These are phyloP conservation scores for Tylopilus orsonianus DNA, from an alignment of 1,284 basidiomycete genomes.

Conservation along the genomic window DNA sequence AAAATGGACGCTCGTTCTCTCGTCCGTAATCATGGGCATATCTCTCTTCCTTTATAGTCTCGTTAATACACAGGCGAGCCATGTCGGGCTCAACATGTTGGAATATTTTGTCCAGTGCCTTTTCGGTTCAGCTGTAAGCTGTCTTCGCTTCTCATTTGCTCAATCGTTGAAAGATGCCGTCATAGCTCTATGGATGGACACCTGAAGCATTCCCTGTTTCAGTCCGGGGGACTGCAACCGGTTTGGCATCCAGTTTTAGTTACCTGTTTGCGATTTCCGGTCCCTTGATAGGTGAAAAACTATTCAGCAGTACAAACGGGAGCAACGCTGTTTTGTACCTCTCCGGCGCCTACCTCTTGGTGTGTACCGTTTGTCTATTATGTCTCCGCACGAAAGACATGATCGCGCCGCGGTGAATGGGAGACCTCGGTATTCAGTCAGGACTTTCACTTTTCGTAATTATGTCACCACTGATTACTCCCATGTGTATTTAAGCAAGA, in stretches of 20 bases:
- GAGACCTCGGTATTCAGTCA: too few relatives aligned
- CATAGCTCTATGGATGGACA: slow-evolving; percentile 20
- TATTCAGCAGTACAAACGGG: slow-evolving; percentile 11
- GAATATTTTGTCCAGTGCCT: slow-evolving; percentile 17
- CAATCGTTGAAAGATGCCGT: background rate
- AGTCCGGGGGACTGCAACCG: slow-evolving; percentile 17
- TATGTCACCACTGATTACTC: too few relatives aligned
- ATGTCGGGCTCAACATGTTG: slow-evolving; percentile 16
- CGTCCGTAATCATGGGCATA: slow-evolving; percentile 8
- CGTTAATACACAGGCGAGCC: slow-evolving; percentile 19
- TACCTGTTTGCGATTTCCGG: slow-evolving; percentile 5
- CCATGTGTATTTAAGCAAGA: too few relatives aligned
- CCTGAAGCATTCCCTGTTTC: slow-evolving; percentile 20
- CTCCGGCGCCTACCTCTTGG: slow-evolving; percentile 14
- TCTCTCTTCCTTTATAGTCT: slow-evolving; percentile 16
- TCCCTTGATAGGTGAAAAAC: slow-evolving; percentile 10
- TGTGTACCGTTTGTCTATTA: slow-evolving; percentile 7
- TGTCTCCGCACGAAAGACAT: slow-evolving; percentile 18
- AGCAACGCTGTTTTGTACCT: slow-evolving; percentile 14
- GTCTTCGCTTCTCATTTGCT: background rate
- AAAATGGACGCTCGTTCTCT: slow-evolving; percentile 20
- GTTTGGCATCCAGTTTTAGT: slow-evolving; percentile 9
- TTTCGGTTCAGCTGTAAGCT: slow-evolving; percentile 14
- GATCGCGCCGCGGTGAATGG: slow-evolving; percentile 12
- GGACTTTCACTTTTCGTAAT: too few relatives aligned